phyloP scores from a whole-genome alignment of 2,329 filamentous ascomycete species.

The Scedosporium boydii region DNA sequence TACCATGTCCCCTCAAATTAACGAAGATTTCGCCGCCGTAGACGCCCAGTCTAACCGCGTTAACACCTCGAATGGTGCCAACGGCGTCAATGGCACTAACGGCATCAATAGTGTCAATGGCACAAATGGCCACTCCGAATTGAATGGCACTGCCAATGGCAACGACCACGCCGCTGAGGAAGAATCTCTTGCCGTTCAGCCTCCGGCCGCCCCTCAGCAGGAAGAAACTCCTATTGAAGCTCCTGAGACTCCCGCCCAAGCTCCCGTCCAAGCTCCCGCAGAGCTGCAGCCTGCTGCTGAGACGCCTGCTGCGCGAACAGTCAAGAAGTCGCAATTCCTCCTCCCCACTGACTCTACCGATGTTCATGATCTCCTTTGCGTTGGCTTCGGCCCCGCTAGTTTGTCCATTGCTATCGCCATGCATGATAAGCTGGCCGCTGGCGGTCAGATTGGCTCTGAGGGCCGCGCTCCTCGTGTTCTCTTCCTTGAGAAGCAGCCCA shows the following conservation, averaged over 20 bases:
- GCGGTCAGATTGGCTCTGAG: constrained; percentile 24
- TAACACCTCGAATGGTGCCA: constrained; percentile 8
- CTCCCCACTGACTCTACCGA: constrained; percentile 47
- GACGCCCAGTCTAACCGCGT: constrained; percentile 6
- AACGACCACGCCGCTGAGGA: constrained; percentile 10
- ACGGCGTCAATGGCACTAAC: constrained; percentile 10
- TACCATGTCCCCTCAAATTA: background rate
- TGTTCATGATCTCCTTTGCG: constrained; percentile 76
- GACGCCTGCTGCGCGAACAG: background rate
- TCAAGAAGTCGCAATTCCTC: constrained; percentile 30
- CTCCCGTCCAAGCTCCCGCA: background rate
- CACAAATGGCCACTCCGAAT: constrained; percentile 11
- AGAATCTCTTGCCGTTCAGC: background rate
- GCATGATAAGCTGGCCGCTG: constrained; percentile 61
- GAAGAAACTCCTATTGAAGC: background rate
- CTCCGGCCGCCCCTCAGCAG: background rate
- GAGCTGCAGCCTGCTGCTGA: background rate
- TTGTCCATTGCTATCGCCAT: constrained; percentile 83
- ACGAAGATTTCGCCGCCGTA: background rate
- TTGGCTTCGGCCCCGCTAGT: constrained; percentile 89
- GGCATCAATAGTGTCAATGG: constrained; percentile 1
- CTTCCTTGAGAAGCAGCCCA: constrained; percentile 77
- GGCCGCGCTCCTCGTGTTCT: constrained; percentile 57
- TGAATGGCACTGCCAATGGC: constrained; percentile 13
- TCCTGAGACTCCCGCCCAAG: background rate